Evolutionary conservation across 495 filamentous ascomycete species (phyloP).

Genomic region (Neurospora sp.): DNA sequence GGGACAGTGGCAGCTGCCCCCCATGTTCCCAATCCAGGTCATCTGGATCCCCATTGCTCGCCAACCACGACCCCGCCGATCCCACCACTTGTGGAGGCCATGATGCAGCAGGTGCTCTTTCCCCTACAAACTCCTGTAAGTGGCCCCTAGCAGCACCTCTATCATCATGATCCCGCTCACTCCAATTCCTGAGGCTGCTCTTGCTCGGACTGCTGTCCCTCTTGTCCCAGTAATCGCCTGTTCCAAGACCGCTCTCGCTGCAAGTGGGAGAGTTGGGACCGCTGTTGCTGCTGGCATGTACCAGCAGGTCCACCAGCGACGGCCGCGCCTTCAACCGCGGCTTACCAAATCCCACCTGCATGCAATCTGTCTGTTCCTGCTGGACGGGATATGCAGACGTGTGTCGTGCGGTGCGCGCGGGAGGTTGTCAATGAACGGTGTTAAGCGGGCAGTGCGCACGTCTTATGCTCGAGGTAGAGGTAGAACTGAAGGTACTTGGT

Average conservation of each 20-base stretch:
- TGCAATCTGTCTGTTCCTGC: constrained; percentile 7
- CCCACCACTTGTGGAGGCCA: constrained; percentile 14
- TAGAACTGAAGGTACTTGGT: not conserved
- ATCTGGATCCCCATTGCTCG: not conserved
- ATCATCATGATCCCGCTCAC: not conserved
- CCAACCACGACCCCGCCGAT: not conserved
- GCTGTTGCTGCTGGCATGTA: constrained; percentile 25
- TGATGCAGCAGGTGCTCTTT: constrained; percentile 15
- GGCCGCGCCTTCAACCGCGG: constrained; percentile 59
- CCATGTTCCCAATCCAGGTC: not conserved
- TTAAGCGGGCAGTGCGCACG: not conserved
- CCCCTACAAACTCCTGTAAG: not conserved
- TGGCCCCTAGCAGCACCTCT: not conserved
- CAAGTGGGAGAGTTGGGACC: constrained; percentile 8
- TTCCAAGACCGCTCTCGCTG: constrained; percentile 4
- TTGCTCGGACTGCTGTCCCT: constrained; percentile 20
- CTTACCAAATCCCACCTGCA: constrained; percentile 27
- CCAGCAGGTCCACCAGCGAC: constrained; percentile 64
- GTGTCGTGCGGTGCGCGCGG: not conserved
- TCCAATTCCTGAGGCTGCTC: not conserved
- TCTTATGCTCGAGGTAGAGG: not conserved
- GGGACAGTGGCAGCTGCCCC: constrained; percentile 10
- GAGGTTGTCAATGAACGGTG: not conserved
- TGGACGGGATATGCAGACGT: not conserved
- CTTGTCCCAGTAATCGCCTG: constrained; percentile 21